Evolutionary conservation across 1,284 basidiomycete species (phyloP).

Genomic region (Trametes sp.): DNA sequence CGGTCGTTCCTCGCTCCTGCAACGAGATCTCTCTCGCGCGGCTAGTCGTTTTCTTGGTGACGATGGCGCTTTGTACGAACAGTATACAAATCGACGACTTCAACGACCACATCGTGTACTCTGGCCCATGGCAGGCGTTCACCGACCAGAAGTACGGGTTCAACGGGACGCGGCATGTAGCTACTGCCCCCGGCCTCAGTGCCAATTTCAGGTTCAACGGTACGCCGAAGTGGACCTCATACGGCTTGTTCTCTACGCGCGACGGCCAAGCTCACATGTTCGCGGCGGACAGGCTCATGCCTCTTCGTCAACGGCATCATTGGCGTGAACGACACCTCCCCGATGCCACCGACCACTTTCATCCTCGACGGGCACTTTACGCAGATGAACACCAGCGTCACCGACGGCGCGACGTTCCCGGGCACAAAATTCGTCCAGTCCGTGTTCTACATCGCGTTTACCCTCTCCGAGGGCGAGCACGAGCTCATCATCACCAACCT

Average conservation of each 20-base stretch:
- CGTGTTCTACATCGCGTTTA: slow-evolving; percentile 13
- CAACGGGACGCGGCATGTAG: slow-evolving; percentile 18
- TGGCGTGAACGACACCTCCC: background rate
- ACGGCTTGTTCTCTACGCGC: background rate
- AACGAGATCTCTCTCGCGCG: too few species aligned
- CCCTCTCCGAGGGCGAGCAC: slow-evolving; percentile 8
- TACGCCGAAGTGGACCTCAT: background rate
- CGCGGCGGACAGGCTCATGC: background rate
- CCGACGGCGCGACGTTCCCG: slow-evolving; percentile 4
- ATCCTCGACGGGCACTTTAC: slow-evolving; percentile 19
- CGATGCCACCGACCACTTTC: slow-evolving; percentile 16
- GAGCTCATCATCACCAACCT: slow-evolving; percentile 20
- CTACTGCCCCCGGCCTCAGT: slow-evolving; percentile 8
- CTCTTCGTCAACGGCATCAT: slow-evolving; percentile 6
- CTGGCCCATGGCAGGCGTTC: slow-evolving; percentile 13
- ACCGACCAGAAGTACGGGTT: slow-evolving; percentile 10
- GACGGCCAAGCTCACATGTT: background rate
- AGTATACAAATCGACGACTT: slow-evolving; percentile 9
- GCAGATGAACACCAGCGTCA: slow-evolving; percentile 9
- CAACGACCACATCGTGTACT: slow-evolving; percentile 7
- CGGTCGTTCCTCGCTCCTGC: too few species aligned
- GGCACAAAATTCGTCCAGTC: background rate
- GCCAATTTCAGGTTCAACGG: slow-evolving; percentile 21
- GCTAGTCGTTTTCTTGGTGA: too few species aligned
- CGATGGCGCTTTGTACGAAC: background rate